A percentile compares a stretch with the other conserved stretches of the same genome.
Evolutionary conservation across 805 yeast species (phyloP).

Genomic region (Yarrowia alimentaria): DNA sequence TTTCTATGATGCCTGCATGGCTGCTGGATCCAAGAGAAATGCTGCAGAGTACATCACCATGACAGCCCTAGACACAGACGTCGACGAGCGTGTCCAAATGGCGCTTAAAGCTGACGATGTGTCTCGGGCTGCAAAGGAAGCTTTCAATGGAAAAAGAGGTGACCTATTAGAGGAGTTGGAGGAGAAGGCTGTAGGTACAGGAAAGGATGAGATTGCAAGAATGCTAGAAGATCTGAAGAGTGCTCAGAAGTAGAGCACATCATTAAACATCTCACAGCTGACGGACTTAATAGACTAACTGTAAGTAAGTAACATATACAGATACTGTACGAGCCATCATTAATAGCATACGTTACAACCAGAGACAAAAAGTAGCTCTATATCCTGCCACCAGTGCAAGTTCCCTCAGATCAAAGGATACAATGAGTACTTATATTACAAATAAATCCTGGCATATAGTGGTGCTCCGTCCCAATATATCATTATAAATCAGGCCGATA

Average conservation of each 20-base stretch:
- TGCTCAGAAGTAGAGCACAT: constrained; percentile 5
- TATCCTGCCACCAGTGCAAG: no score
- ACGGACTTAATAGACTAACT: no score
- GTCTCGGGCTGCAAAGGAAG: constrained; percentile 38
- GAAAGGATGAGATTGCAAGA: constrained; percentile 29
- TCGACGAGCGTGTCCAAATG: constrained; percentile 51
- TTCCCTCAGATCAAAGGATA: no score
- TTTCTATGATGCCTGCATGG: constrained; percentile 55
- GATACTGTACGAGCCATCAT: no score
- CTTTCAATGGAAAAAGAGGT: constrained; percentile 36
- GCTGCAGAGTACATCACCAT: constrained; percentile 60
- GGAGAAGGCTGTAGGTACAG: constrained; percentile 30
- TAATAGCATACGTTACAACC: no score
- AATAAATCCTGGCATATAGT: no score
- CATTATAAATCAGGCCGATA: neutral
- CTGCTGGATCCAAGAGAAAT: constrained; percentile 55
- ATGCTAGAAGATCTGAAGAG: constrained; percentile 27
- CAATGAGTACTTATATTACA: no score
- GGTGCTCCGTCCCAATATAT: no score
- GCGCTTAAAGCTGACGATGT: constrained; percentile 53
- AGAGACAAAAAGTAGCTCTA: no score
- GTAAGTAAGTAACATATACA: no score
- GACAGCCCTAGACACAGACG: constrained; percentile 46
- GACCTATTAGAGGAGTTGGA: constrained; percentile 31
- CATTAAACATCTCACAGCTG: no score